Evolutionary conservation across 805 yeast genomes (phyloP), one percentile per base, ranked within the genome.

Genomic region (Yamadazyma scolyti): DNA sequence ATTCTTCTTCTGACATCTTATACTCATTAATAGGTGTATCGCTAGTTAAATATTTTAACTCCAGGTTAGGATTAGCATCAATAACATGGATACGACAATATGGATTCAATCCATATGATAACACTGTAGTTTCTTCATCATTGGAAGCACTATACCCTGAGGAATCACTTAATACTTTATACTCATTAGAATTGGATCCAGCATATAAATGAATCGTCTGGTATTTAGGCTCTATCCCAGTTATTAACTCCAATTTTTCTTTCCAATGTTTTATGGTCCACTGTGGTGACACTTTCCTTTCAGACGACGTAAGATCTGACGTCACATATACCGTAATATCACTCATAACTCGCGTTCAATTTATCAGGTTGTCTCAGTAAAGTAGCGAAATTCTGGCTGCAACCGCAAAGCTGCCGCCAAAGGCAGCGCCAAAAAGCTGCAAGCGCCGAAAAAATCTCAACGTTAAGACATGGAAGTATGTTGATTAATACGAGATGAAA

Each of bases 261-360:
- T 75, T 72, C 30, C 85, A 65, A 39, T 73, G 58, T 5, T 53
- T 54, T 10, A 83, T 33, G 0, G 74, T 53, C 89, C 90, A 83
- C 22, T 63, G 67, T 0, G 76, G 71, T 0, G 82, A 73, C 17
- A 86, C 56, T 24, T 83, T 58, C 32, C 89, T 58, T 48, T 82
- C 89, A 2, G 93, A 77, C 6, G 82, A 73, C 1, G 84, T 81
- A 44, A 79, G 58, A 15, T 66, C 68, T 2, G 93, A 81, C 1
- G 86, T 77, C 20, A 83, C 61, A 42, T 71, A 71, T 3, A 82
- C 62, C 11, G 61, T 65, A 28, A 82, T 60, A 43, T 79, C 70
- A 39, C 50, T 44, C 55, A 54, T 57, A n/a, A n/a, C n/a, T n/a
- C n/a, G n/a, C n/a, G n/a, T n/a, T n/a, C n/a, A n/a, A n/a, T n/a